A percentile compares a stretch with the other conserved stretches of the same genome.
Evolutionary conservation across 108 stramenopile genomes (phyloP).

Genomic region (Aurantiochytrium sp.): DNA sequence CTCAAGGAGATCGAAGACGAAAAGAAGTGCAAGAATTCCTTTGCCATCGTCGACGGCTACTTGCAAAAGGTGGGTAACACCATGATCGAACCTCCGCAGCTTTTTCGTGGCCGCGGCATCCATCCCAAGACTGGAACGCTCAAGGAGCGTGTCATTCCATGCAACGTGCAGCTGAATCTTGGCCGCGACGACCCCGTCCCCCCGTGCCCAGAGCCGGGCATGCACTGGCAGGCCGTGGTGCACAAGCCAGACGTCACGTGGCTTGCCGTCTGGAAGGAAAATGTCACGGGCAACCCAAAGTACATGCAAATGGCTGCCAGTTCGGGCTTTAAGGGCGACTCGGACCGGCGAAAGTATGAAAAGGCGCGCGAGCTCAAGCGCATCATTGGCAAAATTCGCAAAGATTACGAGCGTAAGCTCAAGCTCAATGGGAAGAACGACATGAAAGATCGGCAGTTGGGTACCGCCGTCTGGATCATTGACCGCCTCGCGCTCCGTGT

Average conservation of each 20-base stretch:
- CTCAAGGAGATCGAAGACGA: slow-evolving; percentile 77
- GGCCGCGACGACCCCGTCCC: slow-evolving; percentile 75
- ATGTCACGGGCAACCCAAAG: slow-evolving; percentile 84
- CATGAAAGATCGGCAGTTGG: slow-evolving; percentile 62
- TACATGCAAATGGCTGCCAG: slow-evolving; percentile 96
- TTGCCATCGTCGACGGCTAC: slow-evolving; percentile 89
- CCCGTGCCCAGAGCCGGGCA: slow-evolving; percentile 79
- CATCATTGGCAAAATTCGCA: slow-evolving; percentile 86
- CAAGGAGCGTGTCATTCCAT: slow-evolving; percentile 79
- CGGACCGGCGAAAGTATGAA: slow-evolving; percentile 90
- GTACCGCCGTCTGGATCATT: slow-evolving; percentile 99
- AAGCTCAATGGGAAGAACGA: slow-evolving; percentile 53
- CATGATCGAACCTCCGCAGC: slow-evolving; percentile 85
- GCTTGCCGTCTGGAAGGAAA: slow-evolving; percentile 96
- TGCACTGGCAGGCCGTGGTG: slow-evolving; percentile 82
- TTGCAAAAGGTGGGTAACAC: slow-evolving; percentile 78
- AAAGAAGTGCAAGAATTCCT: slow-evolving; percentile 68
- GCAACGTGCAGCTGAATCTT: slow-evolving; percentile 76
- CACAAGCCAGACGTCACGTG: slow-evolving; percentile 96
- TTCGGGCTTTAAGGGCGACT: slow-evolving; percentile 96
- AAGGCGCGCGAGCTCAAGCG: slow-evolving; percentile 91
- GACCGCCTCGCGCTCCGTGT: slow-evolving; percentile 98
- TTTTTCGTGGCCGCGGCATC: slow-evolving; percentile 95
- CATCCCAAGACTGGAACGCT: slow-evolving; percentile 98
- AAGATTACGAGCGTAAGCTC: slow-evolving; percentile 78